Percentiles rank a stretch among this genome's conserved stretches.
phyloP scores from a whole-genome alignment of 495 filamentous ascomycete species.

The Penicillium diatomitis region DNA sequence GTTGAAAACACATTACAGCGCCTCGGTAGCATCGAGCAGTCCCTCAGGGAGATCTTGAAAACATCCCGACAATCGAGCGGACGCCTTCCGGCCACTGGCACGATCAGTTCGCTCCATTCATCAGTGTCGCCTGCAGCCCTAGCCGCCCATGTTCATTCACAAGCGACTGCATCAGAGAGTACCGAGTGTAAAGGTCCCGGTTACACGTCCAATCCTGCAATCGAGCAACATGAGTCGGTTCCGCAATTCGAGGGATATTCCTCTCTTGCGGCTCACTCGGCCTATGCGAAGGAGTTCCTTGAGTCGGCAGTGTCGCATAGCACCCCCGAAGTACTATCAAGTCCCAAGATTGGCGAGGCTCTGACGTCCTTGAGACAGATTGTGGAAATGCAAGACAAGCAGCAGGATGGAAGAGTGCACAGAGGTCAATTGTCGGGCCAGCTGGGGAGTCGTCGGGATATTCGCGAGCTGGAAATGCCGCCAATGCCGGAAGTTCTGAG shows the following conservation, averaged over 20 bases:
- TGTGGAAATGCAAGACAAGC: conserved; percentile 38
- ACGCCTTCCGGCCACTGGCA: not conserved
- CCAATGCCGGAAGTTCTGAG: conserved; percentile 42
- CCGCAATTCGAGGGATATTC: conserved; percentile 51
- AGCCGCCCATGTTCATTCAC: not conserved
- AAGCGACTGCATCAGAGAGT: conserved; percentile 4
- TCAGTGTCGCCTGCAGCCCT: conserved; percentile 8
- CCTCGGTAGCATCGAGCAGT: conserved; percentile 46
- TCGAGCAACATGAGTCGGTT: conserved; percentile 34
- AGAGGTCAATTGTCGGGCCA: conserved; percentile 34
- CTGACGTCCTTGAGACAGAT: conserved; percentile 50
- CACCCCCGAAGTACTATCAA: conserved; percentile 33
- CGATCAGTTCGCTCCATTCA: not conserved
- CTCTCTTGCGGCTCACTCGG: conserved; percentile 52
- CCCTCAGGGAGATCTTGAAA: conserved; percentile 33
- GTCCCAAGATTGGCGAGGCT: conserved; percentile 46
- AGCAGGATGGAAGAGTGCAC: conserved; percentile 23
- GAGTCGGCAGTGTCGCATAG: conserved; percentile 49
- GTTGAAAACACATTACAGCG: conserved; percentile 51
- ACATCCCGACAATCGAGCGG: conserved; percentile 5
- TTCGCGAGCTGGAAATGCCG: conserved; percentile 47
- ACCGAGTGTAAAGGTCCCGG: conserved; percentile 10
- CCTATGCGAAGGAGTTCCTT: conserved; percentile 53
- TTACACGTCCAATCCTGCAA: conserved; percentile 15
- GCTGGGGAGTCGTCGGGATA: conserved; percentile 24